Evolutionary conservation across 2,329 filamentous ascomycete genomes (phyloP).

Genomic region (Colletotrichum melonis): DNA sequence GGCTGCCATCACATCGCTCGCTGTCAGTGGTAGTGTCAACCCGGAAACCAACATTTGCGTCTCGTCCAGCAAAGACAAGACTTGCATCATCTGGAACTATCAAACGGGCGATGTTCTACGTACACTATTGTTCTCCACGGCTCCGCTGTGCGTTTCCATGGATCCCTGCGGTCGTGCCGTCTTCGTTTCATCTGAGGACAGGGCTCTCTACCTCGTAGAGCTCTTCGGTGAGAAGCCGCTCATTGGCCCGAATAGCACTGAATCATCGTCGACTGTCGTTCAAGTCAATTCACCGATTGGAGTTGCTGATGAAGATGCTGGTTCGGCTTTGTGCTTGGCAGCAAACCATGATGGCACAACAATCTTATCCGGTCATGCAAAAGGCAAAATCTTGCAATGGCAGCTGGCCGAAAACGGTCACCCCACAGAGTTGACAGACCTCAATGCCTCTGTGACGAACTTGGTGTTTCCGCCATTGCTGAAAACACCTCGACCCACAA

Average conservation of each 20-base stretch:
- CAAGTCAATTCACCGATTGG: slow-evolving; percentile 66
- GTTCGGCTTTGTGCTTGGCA: slow-evolving; percentile 74
- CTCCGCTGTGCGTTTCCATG: slow-evolving; percentile 77
- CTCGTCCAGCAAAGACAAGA: slow-evolving; percentile 87
- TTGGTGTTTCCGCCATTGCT: slow-evolving; percentile 77
- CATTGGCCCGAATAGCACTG: slow-evolving; percentile 63
- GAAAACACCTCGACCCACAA: slow-evolving; percentile 58
- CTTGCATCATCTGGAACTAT: slow-evolving; percentile 94
- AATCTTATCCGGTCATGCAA: slow-evolving; percentile 83
- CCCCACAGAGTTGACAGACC: slow-evolving; percentile 73
- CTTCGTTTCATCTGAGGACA: slow-evolving; percentile 84
- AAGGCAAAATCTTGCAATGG: slow-evolving; percentile 85
- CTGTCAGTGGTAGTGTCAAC: slow-evolving; percentile 73
- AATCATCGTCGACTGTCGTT: slow-evolving; percentile 67
- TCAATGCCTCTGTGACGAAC: slow-evolving; percentile 87
- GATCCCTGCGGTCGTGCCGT: slow-evolving; percentile 88
- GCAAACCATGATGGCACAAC: slow-evolving; percentile 86
- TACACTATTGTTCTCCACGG: slow-evolving; percentile 82
- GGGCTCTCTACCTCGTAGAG: slow-evolving; percentile 83
- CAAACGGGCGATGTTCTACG: slow-evolving; percentile 80
- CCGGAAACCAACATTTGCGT: slow-evolving; percentile 82
- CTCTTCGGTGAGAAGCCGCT: slow-evolving; percentile 70
- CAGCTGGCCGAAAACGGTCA: slow-evolving; percentile 79
- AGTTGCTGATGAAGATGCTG: slow-evolving; percentile 71
- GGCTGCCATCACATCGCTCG: slow-evolving; percentile 75